A percentile compares a stretch with the other conserved stretches of the same genome.
These are phyloP conservation scores for Martensiomyces pterosporus DNA, from an alignment of 192 early-diverging fungal species.

Conservation along the genomic window DNA sequence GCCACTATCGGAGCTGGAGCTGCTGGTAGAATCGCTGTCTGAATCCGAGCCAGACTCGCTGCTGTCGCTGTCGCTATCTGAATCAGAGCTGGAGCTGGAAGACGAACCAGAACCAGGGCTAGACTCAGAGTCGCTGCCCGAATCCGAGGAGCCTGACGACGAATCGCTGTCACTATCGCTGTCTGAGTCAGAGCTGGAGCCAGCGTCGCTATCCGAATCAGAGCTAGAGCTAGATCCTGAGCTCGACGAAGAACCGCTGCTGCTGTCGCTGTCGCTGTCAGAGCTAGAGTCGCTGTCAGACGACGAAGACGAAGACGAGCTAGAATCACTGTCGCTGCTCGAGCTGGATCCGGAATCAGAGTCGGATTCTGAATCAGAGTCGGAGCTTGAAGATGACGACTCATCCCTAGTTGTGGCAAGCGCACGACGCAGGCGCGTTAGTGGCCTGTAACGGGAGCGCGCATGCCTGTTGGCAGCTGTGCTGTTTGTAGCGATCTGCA, in stretches of 20 bases:
- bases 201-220: slow-evolving; percentile 2
- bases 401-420: no score
- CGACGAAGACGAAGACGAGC: slow-evolving; percentile 3
- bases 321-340: slow-evolving; percentile 7
- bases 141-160: not conserved
- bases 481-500: no score
- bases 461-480: no score
- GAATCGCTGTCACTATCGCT: not conserved
- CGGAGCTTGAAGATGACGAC: not conserved
- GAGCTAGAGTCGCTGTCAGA: slow-evolving; percentile 10
- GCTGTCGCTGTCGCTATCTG: no score
- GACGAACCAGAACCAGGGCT: not conserved
- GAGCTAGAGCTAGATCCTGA: slow-evolving; percentile 16
- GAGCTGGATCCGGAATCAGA: slow-evolving; percentile 6
- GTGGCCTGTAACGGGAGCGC: no score
- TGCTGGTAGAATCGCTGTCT: slow-evolving; percentile 6
- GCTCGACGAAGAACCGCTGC: slow-evolving; percentile 8
- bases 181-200: slow-evolving; percentile 4
- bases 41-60: slow-evolving; percentile 6
- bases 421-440: no score
- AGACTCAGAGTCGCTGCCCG: slow-evolving; percentile 1
- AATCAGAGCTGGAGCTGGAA: slow-evolving; percentile 6
- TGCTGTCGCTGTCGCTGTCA: slow-evolving; percentile 4
- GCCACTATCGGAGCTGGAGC: slow-evolving; percentile 2
- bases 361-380: slow-evolving; percentile 9